Conservation (phyloP, 345 rosid species). For the Gossypium rotundifolium region DNA sequence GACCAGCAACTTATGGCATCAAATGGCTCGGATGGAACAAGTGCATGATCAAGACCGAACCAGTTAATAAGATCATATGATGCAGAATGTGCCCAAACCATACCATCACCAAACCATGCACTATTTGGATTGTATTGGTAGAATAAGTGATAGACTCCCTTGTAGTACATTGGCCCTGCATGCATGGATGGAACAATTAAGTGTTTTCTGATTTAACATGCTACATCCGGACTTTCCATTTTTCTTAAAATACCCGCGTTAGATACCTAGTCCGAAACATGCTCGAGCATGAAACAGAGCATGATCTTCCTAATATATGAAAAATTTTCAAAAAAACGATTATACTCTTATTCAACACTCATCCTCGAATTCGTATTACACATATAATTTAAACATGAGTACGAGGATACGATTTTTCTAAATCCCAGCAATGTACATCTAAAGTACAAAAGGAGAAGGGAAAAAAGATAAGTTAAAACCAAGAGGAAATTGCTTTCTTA, state of each 20-base stretch:
- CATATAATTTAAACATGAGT: not conserved
- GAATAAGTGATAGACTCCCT: slow-evolving; percentile 55
- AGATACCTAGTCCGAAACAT: not conserved
- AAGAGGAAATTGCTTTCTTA: slow-evolving; percentile 22
- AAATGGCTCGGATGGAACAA: slow-evolving; percentile 44
- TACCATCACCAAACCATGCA: slow-evolving; percentile 37
- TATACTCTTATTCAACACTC: not conserved
- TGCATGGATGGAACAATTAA: not conserved
- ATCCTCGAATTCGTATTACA: not conserved
- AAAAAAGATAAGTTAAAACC: not conserved
- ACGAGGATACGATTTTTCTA: not conserved
- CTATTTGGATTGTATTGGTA: slow-evolving; percentile 58
- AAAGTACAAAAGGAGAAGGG: not conserved
- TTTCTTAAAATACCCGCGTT: not conserved
- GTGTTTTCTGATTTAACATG: too few species aligned
- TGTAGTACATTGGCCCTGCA: slow-evolving; percentile 70
- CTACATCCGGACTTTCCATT: not conserved
- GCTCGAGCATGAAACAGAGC: not conserved
- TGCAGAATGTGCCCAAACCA: slow-evolving; percentile 29
- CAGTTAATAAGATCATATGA: slow-evolving; percentile 49
- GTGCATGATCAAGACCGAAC: slow-evolving; percentile 51
- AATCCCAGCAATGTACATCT: not conserved
- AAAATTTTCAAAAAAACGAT: not conserved
- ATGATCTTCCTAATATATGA: not conserved
- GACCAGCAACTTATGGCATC: slow-evolving; percentile 71